Evolutionary conservation across 2,329 filamentous ascomycete species (phyloP), one percentile per base, ranked within the genome.

Genomic region (Aspergillus intermedius): DNA sequence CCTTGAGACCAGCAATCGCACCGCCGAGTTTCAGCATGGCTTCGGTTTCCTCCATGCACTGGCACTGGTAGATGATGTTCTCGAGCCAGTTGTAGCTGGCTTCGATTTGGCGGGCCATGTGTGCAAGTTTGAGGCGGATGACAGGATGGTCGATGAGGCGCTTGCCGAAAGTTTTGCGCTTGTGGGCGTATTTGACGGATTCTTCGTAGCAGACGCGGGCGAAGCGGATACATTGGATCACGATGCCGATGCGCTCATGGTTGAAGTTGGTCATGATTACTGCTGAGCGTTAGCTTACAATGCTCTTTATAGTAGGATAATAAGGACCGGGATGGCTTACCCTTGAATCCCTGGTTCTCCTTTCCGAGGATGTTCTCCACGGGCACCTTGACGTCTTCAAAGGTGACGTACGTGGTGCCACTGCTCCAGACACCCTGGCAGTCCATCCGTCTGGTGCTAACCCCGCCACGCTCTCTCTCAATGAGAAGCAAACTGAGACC

Each of bases 221-320:
- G 81, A 98, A 97, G 64, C 93, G 90, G 56, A 96, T 71, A 64
- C 85, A 95, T 74, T 98, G 93, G 76, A 97, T 97, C 74, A 97
- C 91, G 72, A 98, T 97, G 54, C 93, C 93, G 60, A 98, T 91
- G 54, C 93, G 88, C 76, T 98, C 93, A 78, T 97, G 93, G 81
- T 97, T 97, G 79, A 96, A 96, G 80, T 96, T 96, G 68, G 89
- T 96, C 91, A 97, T 97, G 78, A 98, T 91, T 66, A 95, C 90
- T 81, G 19, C 17, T 2, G 17, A 19, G 17, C 17, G 17, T 19
- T 19, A 19, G 17, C 17, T 19, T 19, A 3, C 17, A 19, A 19
- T 19, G 17, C 17, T 3, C 3, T 19, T 19, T 19, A 3, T 19
- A 3, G 17, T 19, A 3, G 17, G 17, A 19, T 19, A 19, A 19